Conservation (phyloP, 1,139 yeast genomes). For the Zhuliangozyma parablackwelliae region DNA sequence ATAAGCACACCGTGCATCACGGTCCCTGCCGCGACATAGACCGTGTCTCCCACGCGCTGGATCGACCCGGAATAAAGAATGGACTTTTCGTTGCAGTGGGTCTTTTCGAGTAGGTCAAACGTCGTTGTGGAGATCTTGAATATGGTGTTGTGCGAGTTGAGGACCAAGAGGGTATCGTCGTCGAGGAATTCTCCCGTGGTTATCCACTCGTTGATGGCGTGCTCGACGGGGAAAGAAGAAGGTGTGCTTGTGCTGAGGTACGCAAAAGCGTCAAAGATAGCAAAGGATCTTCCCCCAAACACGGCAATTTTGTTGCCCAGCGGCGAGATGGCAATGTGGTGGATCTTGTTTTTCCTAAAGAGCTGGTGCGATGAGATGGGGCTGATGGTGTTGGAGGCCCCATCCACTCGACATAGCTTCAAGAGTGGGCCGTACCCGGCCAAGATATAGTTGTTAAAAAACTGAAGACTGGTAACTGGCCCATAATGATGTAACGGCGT, state of each 20-base stretch:
- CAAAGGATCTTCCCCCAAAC: constrained; percentile 74
- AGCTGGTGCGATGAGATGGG: constrained; percentile 41
- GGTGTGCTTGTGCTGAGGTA: background rate
- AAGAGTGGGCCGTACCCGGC: constrained; percentile 75
- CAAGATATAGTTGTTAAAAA: constrained; percentile 37
- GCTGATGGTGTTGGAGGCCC: constrained; percentile 27
- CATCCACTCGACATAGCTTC: constrained; percentile 43
- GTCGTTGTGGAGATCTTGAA: constrained; percentile 37
- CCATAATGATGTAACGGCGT: constrained; percentile 52
- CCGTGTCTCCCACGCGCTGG: constrained; percentile 28
- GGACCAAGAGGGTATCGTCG: constrained; percentile 38
- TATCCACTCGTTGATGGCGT: constrained; percentile 73
- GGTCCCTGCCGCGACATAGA: constrained; percentile 79
- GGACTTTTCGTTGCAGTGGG: constrained; percentile 67
- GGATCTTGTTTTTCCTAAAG: constrained; percentile 72
- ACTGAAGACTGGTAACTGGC: constrained; percentile 65
- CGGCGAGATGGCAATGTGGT: constrained; percentile 51
- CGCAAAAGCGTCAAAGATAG: constrained; percentile 25
- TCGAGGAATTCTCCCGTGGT: constrained; percentile 50
- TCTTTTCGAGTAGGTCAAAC: constrained; percentile 30
- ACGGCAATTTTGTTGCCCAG: constrained; percentile 34
- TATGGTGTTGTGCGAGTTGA: constrained; percentile 81
- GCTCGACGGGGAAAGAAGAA: constrained; percentile 27
- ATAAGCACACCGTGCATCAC: constrained; percentile 83
- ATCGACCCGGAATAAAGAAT: constrained; percentile 85